Conservation (phyloP, 1,284 basidiomycete species). For the Marasmius sp. region DNA sequence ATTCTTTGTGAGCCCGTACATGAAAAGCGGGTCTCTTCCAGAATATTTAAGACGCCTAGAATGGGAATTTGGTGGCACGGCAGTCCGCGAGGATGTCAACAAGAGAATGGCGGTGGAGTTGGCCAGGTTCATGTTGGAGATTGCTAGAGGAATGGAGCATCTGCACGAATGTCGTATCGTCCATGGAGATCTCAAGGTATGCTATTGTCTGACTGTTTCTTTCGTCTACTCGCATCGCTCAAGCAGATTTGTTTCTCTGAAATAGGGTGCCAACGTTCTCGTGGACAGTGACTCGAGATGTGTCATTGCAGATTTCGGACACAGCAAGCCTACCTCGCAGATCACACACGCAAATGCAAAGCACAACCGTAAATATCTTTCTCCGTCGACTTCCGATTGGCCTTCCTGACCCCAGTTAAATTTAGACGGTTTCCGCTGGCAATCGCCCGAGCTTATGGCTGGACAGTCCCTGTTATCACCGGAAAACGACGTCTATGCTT, state of each 20-base stretch:
- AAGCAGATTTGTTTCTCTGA: background rate
- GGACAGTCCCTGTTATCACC: slow-evolving; percentile 4
- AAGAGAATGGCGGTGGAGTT: slow-evolving; percentile 5
- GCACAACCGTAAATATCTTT: slow-evolving; percentile 6
- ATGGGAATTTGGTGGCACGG: slow-evolving; percentile 5
- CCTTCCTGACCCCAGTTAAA: background rate
- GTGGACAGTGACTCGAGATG: slow-evolving; percentile 10
- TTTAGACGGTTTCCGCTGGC: slow-evolving; percentile 14
- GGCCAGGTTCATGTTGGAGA: slow-evolving; percentile 11
- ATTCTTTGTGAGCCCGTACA: slow-evolving; percentile 42
- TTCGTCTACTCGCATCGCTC: background rate
- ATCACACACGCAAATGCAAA: slow-evolving; percentile 8
- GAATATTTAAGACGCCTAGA: slow-evolving; percentile 10
- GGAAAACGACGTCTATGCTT: slow-evolving; percentile 13
- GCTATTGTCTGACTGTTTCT: background rate
- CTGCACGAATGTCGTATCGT: slow-evolving; percentile 4
- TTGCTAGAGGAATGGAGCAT: slow-evolving; percentile 11
- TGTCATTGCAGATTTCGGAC: slow-evolving; percentile 13
- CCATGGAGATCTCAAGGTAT: slow-evolving; percentile 15
- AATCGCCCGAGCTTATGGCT: slow-evolving; percentile 13
- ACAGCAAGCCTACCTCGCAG: slow-evolving; percentile 8
- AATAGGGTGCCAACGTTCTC: slow-evolving; percentile 11
- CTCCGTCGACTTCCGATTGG: background rate
- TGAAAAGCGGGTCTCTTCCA: slow-evolving; percentile 4
- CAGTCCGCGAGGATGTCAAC: background rate